Evolutionary conservation across 1,284 basidiomycete species (phyloP), one percentile per base, ranked within the genome.

Genomic region (Microbotryum lychnidis-dioicae): DNA sequence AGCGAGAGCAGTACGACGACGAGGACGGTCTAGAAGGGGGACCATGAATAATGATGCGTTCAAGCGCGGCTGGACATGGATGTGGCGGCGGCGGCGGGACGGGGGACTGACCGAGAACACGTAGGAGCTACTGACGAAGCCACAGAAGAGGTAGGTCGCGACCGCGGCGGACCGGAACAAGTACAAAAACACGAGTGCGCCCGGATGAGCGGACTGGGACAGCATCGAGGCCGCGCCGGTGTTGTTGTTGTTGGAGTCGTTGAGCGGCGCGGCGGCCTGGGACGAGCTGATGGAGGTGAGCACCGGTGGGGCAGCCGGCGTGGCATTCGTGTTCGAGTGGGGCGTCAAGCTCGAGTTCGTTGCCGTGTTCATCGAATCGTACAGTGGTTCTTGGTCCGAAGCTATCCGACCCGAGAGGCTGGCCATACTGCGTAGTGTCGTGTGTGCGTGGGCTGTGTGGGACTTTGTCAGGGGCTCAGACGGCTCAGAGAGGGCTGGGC

Each of bases 1-100:
- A 92, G 87, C 1, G 91, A 87, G 42, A 97, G 82, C 25, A 97
- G 79, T 1, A 94, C 85, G 25, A 96, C 92, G 0, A 96, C 91
- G 10, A 85, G 77, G 2, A 96, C 91, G 20, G 91, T 93, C 88
- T 93, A 31, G 27, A 27, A 9, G 73, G 29, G 46, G 81, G 90
- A 85, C 0, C 89, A 86, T 29, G 92, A 81, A 27, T 31, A 92
- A 78, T 3, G 92, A 84, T 20, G 8, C 31, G 8, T 31, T 9
- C 1, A 93, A 91, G 0, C 92, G 89, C 10, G 84, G 76, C 3
- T 92, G 89, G 18, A 89, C 91, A 87, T 91, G 71, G 49, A 47
- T 47, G 47, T 42, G 23, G 58, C 12, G 20, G 42, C 33, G 46
- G 57, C 27, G 27, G 27, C 27, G 46, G 42, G 8, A 16, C 33